A percentile compares a stretch with the other conserved stretches of the same genome.
phyloP scores from a whole-genome alignment of 345 rosid genomes.

The Mangifera indica region DNA sequence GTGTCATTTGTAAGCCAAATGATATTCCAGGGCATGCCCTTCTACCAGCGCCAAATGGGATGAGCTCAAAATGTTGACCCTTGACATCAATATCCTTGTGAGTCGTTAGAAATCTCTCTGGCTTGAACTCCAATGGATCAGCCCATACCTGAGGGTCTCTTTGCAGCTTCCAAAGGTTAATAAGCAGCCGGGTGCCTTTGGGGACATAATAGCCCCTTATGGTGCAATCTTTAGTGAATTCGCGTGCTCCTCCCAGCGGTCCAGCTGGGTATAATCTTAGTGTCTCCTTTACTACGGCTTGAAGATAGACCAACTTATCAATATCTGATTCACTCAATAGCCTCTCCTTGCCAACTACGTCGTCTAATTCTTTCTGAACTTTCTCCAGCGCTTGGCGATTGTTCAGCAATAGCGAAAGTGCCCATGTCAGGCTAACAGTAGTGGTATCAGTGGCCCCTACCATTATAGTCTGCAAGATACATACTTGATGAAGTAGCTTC shows the following conservation, averaged over 20 bases:
- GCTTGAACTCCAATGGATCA: conserved; percentile 35
- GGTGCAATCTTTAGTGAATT: conserved; percentile 28
- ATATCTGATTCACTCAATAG: conserved; percentile 31
- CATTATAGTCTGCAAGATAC: conserved; percentile 23
- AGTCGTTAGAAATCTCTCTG: conserved; percentile 37
- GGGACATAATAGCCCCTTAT: conserved; percentile 33
- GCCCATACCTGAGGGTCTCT: conserved; percentile 36
- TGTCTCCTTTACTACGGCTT: conserved; percentile 42
- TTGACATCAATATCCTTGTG: conserved; percentile 31
- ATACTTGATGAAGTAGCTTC: background rate
- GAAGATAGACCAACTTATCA: conserved; percentile 30
- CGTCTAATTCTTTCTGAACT: conserved; percentile 27
- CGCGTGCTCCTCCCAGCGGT: conserved; percentile 30
- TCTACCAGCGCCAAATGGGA: conserved; percentile 52
- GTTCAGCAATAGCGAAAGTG: conserved; percentile 27
- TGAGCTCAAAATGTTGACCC: conserved; percentile 34
- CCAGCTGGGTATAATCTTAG: conserved; percentile 36
- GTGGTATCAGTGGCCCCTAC: conserved; percentile 29
- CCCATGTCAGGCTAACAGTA: conserved; percentile 24
- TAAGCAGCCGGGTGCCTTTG: conserved; percentile 27
- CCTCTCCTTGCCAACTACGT: conserved; percentile 25
- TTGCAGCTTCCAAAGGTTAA: conserved; percentile 37
- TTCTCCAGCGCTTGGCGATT: conserved; percentile 15
- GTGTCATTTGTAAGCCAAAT: conserved; percentile 25
- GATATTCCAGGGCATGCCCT: conserved; percentile 37